Evolutionary conservation across 352 stramenopile genomes (phyloP).

Genomic region (Peronospora destructor): DNA sequence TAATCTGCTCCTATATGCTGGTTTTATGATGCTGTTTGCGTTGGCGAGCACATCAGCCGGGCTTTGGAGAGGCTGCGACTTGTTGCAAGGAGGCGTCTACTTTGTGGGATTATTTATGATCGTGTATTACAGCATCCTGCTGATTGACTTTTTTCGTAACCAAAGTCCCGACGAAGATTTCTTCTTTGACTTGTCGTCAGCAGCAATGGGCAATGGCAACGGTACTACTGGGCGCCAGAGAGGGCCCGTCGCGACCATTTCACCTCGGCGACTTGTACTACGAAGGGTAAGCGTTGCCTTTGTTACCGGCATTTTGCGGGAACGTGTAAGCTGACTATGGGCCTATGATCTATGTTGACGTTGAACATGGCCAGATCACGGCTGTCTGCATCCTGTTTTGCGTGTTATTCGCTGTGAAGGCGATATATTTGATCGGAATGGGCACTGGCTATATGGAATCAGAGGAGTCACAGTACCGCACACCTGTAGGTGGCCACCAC

Average conservation of each 20-base stretch:
- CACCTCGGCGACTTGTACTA: slow-evolving; percentile 58
- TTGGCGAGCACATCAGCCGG: slow-evolving; percentile 37
- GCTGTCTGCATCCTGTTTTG: slow-evolving; percentile 66
- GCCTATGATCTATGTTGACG: slow-evolving; percentile 7
- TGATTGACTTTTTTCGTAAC: slow-evolving; percentile 76
- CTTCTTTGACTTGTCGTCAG: slow-evolving; percentile 67
- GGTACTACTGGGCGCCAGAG: slow-evolving; percentile 5
- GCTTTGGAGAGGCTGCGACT: slow-evolving; percentile 64
- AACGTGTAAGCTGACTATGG: slow-evolving; percentile 1
- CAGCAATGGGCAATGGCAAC: slow-evolving; percentile 24
- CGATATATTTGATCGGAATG: slow-evolving; percentile 67
- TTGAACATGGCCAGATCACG: slow-evolving; percentile 46
- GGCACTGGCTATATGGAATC: slow-evolving; percentile 53
- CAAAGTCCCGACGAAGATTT: slow-evolving; percentile 72
- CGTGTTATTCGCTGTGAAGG: slow-evolving; percentile 59
- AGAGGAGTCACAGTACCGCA: slow-evolving; percentile 54
- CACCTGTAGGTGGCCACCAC: slow-evolving; percentile 53
- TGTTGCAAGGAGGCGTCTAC: slow-evolving; percentile 60
- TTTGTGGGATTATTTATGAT: slow-evolving; percentile 55
- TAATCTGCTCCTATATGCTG: slow-evolving; percentile 66
- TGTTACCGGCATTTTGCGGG: not conserved
- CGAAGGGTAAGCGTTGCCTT: slow-evolving; percentile 37
- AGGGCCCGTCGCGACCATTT: slow-evolving; percentile 14
- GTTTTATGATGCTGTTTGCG: slow-evolving; percentile 44
- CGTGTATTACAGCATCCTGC: slow-evolving; percentile 73